Percentiles rank a stretch among this genome's conserved stretches.
Conservation (phyloP, 2,329 filamentous ascomycete species). For the Sporothrix humicola region DNA sequence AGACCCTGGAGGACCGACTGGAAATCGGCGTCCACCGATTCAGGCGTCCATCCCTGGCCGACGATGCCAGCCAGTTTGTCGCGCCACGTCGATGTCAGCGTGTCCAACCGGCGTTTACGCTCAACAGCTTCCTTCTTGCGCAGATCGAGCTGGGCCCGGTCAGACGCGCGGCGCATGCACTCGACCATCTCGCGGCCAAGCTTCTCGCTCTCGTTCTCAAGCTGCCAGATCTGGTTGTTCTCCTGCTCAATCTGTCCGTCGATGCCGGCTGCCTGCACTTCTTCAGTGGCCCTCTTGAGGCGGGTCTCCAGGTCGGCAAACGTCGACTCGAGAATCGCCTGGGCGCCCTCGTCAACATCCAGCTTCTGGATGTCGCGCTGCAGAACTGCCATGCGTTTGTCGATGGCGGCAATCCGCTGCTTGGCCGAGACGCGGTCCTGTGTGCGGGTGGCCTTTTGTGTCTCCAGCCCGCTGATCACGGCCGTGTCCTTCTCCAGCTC, state of each 20-base stretch:
- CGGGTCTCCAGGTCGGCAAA: constrained; percentile 70
- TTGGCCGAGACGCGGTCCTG: constrained; percentile 77
- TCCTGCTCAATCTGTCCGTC: constrained; percentile 72
- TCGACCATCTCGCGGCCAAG: constrained; percentile 83
- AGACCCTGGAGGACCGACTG: constrained; percentile 66
- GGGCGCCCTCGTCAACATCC: constrained; percentile 82
- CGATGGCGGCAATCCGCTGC: constrained; percentile 74
- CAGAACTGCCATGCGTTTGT: constrained; percentile 68
- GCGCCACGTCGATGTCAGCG: constrained; percentile 75
- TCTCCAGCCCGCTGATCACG: constrained; percentile 73
- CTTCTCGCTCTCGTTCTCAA: constrained; percentile 74
- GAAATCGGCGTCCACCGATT: constrained; percentile 73
- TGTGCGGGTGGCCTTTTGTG: constrained; percentile 71
- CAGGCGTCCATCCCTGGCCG: constrained; percentile 69
- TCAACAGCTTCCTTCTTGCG: constrained; percentile 80
- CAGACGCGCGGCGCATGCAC: constrained; percentile 78
- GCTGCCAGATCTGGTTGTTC: constrained; percentile 66
- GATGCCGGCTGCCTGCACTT: constrained; percentile 68
- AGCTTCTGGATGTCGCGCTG: constrained; percentile 75
- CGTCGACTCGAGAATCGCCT: constrained; percentile 76
- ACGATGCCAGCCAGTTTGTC: constrained; percentile 71
- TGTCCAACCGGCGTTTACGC: constrained; percentile 75
- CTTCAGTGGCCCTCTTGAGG: constrained; percentile 66
- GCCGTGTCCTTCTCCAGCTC: constrained; percentile 76
- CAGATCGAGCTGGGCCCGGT: constrained; percentile 82